Base-by-base conservation (phyloP, 1,139 yeast species). In the Taphrina wiesneri region DNA sequence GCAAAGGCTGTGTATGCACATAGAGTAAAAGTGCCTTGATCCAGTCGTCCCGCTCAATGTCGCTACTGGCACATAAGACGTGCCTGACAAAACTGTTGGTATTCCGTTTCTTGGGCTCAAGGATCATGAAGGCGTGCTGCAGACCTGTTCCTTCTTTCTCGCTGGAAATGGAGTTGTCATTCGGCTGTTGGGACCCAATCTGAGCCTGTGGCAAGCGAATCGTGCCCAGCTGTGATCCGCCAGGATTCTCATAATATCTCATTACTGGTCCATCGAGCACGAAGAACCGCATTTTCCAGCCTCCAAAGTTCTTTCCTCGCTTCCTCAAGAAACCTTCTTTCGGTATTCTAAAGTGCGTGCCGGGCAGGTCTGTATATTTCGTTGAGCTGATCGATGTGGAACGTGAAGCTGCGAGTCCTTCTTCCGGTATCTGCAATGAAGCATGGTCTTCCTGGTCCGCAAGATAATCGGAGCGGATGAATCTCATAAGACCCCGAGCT, bases 1-100 rank as follows among this genome's bases (percentile, higher is more conserved):
- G 7, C 32, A 25, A 2, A 43, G 26, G 26, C 11, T 53, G 25
- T 7, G 43, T 19, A 7, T 36, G 61, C 15, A 63, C 75, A 63
- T 79, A 79, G 68, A 83, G 86, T 51, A 86, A 79, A 70, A 88
- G 77, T 0, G 84, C 81, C 23, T 83, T 80, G 30, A 87, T 83
- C 97, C 97, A 89, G 3, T 81, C 81, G 71, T 89, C 96, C 65
- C 96, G 83, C 72, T 90, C 96, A 39, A 79, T 81, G 64, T 88
- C 90, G 0, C 88, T 84, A 74, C 91, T 97, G 1, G 96, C 90
- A 76, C 96, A 90, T 69, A 91, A 82, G 63, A 86, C 83, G 74
- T 88, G 91, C 68, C 85, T 86, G 1, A 84, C 82, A 43, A 74
- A 75, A 1, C 84, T 79, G n/a, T 83, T 76, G 60, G 84, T 82